Evolutionary conservation across 1,284 basidiomycete species (phyloP).

Genomic region (Rhodotorula sp.): DNA sequence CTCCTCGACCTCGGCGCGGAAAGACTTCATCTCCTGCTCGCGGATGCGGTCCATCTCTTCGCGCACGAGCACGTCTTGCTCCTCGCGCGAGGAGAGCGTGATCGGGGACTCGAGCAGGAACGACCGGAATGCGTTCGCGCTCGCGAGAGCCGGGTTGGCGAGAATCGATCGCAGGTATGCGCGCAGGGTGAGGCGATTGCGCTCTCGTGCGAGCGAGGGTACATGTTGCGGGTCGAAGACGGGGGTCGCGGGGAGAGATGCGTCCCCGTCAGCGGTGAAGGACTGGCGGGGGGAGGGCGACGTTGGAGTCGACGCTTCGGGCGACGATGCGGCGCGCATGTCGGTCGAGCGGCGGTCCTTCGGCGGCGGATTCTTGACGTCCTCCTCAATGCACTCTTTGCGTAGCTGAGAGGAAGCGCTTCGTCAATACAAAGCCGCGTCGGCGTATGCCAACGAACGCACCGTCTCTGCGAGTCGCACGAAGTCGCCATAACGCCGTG

Average conservation of each 20-base stretch:
- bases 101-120: constrained; percentile 83
- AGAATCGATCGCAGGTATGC: constrained; percentile 85
- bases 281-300: constrained; percentile 3
- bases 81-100: constrained; percentile 68
- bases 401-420: constrained; percentile 62
- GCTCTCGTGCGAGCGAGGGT: constrained; percentile 73
- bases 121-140: constrained; percentile 78
- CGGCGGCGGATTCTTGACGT: constrained; percentile 73
- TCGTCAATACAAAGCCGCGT: background rate
- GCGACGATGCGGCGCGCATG: constrained; percentile 6
- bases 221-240: constrained; percentile 43
- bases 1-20: constrained; percentile 80
- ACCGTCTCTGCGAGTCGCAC: constrained; percentile 80
- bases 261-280: background rate
- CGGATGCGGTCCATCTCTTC: constrained; percentile 88
- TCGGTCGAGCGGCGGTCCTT: constrained; percentile 63
- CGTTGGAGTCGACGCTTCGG: background rate
- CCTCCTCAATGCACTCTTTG: constrained; percentile 75
- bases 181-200: constrained; percentile 90
- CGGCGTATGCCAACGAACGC: constrained; percentile 41
- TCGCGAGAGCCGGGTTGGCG: constrained; percentile 69
- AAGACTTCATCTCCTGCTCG: constrained; percentile 81
- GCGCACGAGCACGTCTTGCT: constrained; percentile 72
- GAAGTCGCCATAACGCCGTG: constrained; percentile 93
- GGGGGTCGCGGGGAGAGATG: constrained; percentile 6